These are phyloP conservation scores for Candida endomychidarum DNA, from an alignment of 805 yeast genomes.

Conservation along the genomic window DNA sequence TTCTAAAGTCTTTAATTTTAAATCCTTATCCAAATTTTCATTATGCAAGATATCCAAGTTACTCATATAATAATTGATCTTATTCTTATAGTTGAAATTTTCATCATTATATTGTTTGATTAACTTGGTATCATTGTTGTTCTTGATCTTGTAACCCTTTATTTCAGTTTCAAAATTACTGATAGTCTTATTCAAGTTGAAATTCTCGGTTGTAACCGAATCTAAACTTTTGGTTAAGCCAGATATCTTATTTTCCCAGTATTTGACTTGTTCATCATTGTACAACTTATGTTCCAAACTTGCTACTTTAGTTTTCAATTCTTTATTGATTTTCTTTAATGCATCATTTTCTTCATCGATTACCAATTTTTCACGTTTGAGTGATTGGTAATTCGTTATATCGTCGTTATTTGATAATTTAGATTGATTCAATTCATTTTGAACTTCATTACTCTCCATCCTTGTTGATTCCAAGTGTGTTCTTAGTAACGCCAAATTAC, in stretches of 20 bases:
- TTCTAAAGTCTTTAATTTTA: constrained; percentile 46
- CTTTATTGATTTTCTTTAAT: constrained; percentile 53
- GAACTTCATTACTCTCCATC: constrained; percentile 30
- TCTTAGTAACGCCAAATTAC: constrained; percentile 30
- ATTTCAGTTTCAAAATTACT: constrained; percentile 52
- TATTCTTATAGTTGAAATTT: constrained; percentile 53
- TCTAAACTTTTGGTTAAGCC: constrained; percentile 53
- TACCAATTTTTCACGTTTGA: constrained; percentile 53
- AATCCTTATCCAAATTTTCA: constrained; percentile 43
- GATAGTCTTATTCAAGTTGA: constrained; percentile 52
- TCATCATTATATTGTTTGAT: constrained; percentile 58
- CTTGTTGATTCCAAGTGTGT: constrained; percentile 36
- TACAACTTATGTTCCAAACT: constrained; percentile 49
- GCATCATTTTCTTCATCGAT: constrained; percentile 68
- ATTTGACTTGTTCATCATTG: constrained; percentile 53
- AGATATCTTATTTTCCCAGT: constrained; percentile 58
- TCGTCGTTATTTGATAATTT: constrained; percentile 28
- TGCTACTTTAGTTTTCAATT: constrained; percentile 46
- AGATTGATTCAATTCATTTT: constrained; percentile 35
- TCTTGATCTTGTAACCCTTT: constrained; percentile 52
- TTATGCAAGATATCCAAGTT: constrained; percentile 39
- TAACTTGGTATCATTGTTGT: constrained; percentile 50
- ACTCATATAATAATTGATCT: constrained; percentile 42
- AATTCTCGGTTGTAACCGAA: constrained; percentile 45
- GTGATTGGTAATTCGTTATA: constrained; percentile 32